Conservation (phyloP, 2,329 filamentous ascomycete genomes). For the Grosmannia clavigera region DNA sequence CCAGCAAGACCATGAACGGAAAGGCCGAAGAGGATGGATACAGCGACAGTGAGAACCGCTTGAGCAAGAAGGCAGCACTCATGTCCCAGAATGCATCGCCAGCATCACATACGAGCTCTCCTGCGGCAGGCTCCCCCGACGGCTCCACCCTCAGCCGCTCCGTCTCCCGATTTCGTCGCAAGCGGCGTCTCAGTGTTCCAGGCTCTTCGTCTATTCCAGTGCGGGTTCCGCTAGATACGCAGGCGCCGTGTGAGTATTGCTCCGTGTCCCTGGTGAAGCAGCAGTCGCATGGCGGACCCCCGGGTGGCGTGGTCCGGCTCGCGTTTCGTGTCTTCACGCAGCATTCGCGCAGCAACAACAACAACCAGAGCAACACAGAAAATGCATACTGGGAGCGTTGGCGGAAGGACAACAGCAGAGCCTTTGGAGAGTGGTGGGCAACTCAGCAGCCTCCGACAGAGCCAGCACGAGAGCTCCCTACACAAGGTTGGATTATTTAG, state of each 20-base stretch:
- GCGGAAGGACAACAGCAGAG: not conserved
- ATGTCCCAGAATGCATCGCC: not conserved
- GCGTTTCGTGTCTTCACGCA: not conserved
- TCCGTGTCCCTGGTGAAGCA: not conserved
- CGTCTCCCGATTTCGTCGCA: not conserved
- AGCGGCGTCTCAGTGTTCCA: not conserved
- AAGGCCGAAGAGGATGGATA: not conserved
- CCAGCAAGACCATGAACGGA: too few relatives aligned
- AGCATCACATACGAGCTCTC: not conserved
- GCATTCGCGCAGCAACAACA: not conserved
- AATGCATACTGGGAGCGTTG: slow-evolving; percentile 6
- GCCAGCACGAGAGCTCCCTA: not conserved
- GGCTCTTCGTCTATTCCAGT: not conserved
- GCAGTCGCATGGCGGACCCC: not conserved
- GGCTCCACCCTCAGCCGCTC: not conserved
- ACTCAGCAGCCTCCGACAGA: slow-evolving; percentile 5
- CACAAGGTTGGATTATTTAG: slow-evolving; percentile 1
- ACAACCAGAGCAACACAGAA: not conserved
- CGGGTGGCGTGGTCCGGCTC: not conserved
- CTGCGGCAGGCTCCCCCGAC: not conserved
- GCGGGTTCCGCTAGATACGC: not conserved
- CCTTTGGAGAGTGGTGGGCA: slow-evolving; percentile 10
- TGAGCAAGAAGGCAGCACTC: not conserved
- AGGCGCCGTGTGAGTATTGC: slow-evolving; percentile 1
- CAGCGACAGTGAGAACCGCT: not conserved